Evolutionary conservation across 2,329 filamentous ascomycete genomes (phyloP).

Genomic region (Falciphora oryzae): DNA sequence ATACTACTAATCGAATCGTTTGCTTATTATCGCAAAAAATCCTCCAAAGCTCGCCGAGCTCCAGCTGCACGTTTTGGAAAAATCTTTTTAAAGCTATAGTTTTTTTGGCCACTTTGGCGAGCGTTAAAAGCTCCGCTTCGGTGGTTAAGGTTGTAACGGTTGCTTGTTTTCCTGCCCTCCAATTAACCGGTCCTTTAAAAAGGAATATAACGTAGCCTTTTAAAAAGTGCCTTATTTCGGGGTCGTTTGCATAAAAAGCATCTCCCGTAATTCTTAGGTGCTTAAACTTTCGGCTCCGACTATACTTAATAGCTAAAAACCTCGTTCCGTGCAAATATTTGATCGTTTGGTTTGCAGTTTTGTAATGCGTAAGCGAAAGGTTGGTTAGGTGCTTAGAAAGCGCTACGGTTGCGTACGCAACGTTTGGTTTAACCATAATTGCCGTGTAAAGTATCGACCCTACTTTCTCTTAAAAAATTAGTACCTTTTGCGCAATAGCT

Average conservation of each 20-base stretch:
- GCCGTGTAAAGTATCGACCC: no score
- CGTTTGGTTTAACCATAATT: no score
- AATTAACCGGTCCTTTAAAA: slow-evolving; percentile 8
- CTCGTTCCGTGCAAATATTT: neutral
- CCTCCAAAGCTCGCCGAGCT: neutral
- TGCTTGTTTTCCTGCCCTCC: slow-evolving; percentile 10
- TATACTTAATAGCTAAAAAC: neutral
- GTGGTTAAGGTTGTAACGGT: slow-evolving; percentile 11
- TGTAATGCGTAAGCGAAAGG: neutral
- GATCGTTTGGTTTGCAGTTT: neutral
- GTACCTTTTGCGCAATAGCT: neutral
- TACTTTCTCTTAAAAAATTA: no score
- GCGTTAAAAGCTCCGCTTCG: slow-evolving; percentile 9
- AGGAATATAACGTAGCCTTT: neutral
- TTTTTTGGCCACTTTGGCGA: neutral
- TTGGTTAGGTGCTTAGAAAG: neutral
- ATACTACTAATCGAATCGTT: neutral
- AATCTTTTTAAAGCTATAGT: neutral
- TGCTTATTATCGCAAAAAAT: neutral
- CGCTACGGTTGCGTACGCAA: neutral
- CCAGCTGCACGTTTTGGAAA: neutral
- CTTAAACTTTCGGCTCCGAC: neutral
- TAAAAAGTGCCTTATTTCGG: neutral
- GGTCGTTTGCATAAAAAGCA: neutral
- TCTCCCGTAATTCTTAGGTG: no score